phyloP scores from a whole-genome alignment of 2,329 filamentous ascomycete genomes.

The Talaromyces piceae region DNA sequence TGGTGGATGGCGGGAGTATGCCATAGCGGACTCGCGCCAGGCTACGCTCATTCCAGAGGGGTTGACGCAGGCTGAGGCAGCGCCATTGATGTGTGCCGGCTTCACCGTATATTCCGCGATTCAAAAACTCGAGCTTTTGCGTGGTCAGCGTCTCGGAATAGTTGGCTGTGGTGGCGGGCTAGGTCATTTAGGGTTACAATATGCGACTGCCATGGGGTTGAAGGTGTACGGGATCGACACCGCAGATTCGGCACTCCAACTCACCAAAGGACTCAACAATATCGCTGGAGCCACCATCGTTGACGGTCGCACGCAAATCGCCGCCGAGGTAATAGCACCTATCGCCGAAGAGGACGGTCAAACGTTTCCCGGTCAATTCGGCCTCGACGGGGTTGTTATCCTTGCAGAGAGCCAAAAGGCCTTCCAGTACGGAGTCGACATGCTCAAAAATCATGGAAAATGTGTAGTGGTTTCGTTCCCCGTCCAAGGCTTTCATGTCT shows the following conservation, averaged over 20 bases:
- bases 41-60: slow-evolving; percentile 22
- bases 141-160: slow-evolving; percentile 62
- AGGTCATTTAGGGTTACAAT: slow-evolving; percentile 62
- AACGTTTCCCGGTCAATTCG: slow-evolving; percentile 28
- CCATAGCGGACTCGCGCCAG: slow-evolving; percentile 16
- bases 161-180: slow-evolving; percentile 61
- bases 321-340: slow-evolving; percentile 22
- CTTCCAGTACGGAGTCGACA: slow-evolving; percentile 12
- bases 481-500: slow-evolving; percentile 20
- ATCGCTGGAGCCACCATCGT: slow-evolving; percentile 28
- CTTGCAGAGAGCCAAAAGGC: slow-evolving; percentile 28
- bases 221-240: slow-evolving; percentile 37
- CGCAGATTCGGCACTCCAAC: slow-evolving; percentile 11
- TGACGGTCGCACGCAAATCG: slow-evolving; percentile 30
- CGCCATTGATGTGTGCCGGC: slow-evolving; percentile 32
- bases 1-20: slow-evolving; percentile 20
- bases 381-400: slow-evolving; percentile 41
- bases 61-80: slow-evolving; percentile 23
- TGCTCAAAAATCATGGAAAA: slow-evolving; percentile 29
- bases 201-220: slow-evolving; percentile 60
- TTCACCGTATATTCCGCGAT: slow-evolving; percentile 49
- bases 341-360: slow-evolving; percentile 12
- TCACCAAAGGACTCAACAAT: slow-evolving; percentile 25
- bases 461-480: slow-evolving; percentile 44
- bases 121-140: slow-evolving; percentile 48